Percentiles rank a stretch among this genome's conserved stretches.
These are phyloP conservation scores for Pseudogymnoascus sp. DNA, from an alignment of 2,329 filamentous ascomycete species.

Conservation along the genomic window DNA sequence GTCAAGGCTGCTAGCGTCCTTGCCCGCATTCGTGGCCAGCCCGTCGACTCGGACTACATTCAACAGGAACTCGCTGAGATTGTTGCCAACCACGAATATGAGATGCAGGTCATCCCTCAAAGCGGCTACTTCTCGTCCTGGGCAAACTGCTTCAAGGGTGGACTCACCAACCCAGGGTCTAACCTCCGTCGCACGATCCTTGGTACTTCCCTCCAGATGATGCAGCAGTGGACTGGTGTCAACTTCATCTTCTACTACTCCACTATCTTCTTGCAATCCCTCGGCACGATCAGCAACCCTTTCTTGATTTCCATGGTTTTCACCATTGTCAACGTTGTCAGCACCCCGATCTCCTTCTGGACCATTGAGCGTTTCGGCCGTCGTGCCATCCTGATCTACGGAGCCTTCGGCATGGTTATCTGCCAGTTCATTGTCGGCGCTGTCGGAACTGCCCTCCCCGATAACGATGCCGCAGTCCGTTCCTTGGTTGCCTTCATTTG, in stretches of 20 bases:
- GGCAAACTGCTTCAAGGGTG: slow-evolving; percentile 56
- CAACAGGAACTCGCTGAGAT: slow-evolving; percentile 76
- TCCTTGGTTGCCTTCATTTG: slow-evolving; percentile 81
- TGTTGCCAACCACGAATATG: slow-evolving; percentile 81
- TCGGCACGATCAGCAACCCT: slow-evolving; percentile 64
- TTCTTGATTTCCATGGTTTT: slow-evolving; percentile 74
- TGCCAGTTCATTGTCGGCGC: slow-evolving; percentile 85
- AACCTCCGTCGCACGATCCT: slow-evolving; percentile 65
- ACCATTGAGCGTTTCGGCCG: slow-evolving; percentile 76
- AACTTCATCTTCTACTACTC: slow-evolving; percentile 92
- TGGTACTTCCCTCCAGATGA: slow-evolving; percentile 68
- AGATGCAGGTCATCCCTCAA: slow-evolving; percentile 59
- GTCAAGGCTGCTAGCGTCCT: slow-evolving; percentile 56
- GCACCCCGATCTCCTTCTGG: slow-evolving; percentile 81
- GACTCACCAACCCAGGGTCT: slow-evolving; percentile 52
- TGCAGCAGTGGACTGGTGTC: slow-evolving; percentile 69
- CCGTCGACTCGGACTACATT: slow-evolving; percentile 63
- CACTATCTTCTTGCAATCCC: slow-evolving; percentile 72
- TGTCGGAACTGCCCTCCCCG: slow-evolving; percentile 43
- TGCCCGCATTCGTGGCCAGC: slow-evolving; percentile 64
- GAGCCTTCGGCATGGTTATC: slow-evolving; percentile 73
- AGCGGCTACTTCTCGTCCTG: slow-evolving; percentile 45
- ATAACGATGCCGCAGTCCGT: slow-evolving; percentile 42
- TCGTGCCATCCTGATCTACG: slow-evolving; percentile 68
- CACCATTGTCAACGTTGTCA: slow-evolving; percentile 82